phyloP scores from a whole-genome alignment of 2,329 filamentous ascomycete genomes.

The Eutypa lata region DNA sequence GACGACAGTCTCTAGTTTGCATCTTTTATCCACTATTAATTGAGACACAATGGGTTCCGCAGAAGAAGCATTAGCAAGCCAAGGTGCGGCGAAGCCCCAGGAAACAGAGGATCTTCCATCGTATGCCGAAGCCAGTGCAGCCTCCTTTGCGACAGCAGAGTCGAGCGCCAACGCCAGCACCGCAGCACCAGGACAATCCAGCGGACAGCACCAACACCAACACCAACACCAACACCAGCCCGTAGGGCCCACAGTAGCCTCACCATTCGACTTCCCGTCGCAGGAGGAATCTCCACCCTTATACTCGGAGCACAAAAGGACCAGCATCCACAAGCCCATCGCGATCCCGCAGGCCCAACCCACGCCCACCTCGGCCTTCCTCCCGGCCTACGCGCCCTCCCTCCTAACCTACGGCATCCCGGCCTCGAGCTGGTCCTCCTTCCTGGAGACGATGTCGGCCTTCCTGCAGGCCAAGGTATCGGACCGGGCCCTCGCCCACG shows the following conservation, averaged over 20 bases:
- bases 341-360: conserved; percentile 38
- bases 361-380: conserved; percentile 33
- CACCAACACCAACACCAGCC: too few relatives aligned
- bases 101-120: conserved; percentile 13
- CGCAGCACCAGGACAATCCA: neutral
- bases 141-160: neutral
- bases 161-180: neutral
- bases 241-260: conserved; percentile 30
- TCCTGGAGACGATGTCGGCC: conserved; percentile 38
- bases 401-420: conserved; percentile 35
- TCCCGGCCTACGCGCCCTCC: conserved; percentile 34
- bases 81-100: conserved; percentile 5
- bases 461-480: conserved; percentile 44
- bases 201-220: too few relatives aligned
- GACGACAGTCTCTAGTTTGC: too few relatives aligned
- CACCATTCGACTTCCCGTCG: conserved; percentile 39
- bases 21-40: neutral
- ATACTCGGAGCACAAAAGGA: conserved; percentile 14
- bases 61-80: neutral
- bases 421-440: conserved; percentile 18
- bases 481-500: conserved; percentile 42
- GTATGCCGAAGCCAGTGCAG: conserved; percentile 12
- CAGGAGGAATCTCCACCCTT: conserved; percentile 28
- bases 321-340: conserved; percentile 26
- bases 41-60: neutral